A percentile compares a stretch with the other conserved stretches of the same genome.
Conservation (phyloP, 495 filamentous ascomycete species). For the Aspergillus saccharolyticus region DNA sequence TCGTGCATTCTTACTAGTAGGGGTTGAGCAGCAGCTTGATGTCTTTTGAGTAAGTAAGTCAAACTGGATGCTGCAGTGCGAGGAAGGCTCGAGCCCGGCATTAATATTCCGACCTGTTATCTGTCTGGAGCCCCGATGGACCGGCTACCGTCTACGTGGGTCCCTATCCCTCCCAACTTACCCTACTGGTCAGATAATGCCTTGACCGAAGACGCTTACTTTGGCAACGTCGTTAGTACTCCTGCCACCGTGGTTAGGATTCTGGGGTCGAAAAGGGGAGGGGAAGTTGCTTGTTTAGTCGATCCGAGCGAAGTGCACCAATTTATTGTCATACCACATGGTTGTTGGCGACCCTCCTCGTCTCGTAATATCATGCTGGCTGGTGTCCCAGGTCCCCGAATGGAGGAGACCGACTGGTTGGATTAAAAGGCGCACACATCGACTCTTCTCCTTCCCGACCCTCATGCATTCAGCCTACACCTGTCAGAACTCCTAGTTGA, state of each 20-base stretch:
- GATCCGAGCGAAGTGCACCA: neutral
- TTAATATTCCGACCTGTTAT: slow-evolving; percentile 4
- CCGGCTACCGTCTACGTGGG: neutral
- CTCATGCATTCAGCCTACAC: neutral
- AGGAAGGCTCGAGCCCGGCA: slow-evolving; percentile 16
- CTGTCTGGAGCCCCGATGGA: neutral
- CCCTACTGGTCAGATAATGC: neutral
- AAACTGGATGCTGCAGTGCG: slow-evolving; percentile 2
- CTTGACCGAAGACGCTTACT: neutral
- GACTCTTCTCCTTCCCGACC: neutral
- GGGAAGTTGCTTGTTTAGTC: neutral
- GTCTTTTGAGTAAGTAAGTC: slow-evolving; percentile 12
- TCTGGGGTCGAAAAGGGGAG: neutral
- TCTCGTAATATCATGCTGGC: neutral
- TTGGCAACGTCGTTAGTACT: neutral
- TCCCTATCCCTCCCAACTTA: neutral
- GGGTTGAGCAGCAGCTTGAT: slow-evolving; percentile 7
- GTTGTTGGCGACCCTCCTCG: neutral
- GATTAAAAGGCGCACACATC: neutral
- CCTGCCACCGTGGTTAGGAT: neutral
- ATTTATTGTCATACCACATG: neutral
- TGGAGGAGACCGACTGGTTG: neutral
- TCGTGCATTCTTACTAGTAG: neutral
- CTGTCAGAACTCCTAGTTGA: neutral
- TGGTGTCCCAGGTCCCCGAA: neutral